These are phyloP conservation scores for Phtheirospermum japonicum DNA, from an alignment of 257 asterid genomes.

Conservation along the genomic window DNA sequence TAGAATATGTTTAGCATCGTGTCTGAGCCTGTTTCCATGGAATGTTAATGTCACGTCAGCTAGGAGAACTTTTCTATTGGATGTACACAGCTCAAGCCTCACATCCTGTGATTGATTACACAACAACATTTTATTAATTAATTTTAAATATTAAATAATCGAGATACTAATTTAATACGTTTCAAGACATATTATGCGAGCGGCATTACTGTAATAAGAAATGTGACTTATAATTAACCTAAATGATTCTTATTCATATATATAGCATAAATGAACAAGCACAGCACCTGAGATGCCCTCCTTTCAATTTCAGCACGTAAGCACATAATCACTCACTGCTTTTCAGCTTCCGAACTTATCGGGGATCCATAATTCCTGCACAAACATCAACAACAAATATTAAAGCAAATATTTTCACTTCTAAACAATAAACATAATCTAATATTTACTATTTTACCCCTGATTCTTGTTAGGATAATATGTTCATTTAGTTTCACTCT, in stretches of 20 bases:
- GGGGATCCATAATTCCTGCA: conserved; percentile 78
- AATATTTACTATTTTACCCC: conserved; percentile 40
- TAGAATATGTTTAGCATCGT: conserved; percentile 62
- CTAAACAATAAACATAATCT: neutral
- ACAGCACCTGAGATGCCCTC: too few relatives aligned
- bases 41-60: conserved; percentile 89
- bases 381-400: neutral
- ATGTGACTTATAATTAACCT: neutral
- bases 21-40: conserved; percentile 79
- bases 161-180: too few relatives aligned
- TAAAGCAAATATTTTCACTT: neutral
- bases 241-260: too few relatives aligned
- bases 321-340: too few relatives aligned
- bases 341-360: conserved; percentile 67
- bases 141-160: too few relatives aligned
- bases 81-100: conserved; percentile 73
- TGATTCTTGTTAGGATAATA: too few relatives aligned
- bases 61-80: conserved; percentile 61
- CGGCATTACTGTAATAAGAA: too few relatives aligned
- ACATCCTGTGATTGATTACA: conserved; percentile 71
- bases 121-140: too few relatives aligned
- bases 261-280: too few relatives aligned
- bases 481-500: too few relatives aligned
- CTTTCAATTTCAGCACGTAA: too few relatives aligned
- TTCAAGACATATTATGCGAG: too few relatives aligned